These are phyloP conservation scores for Zygosaccharomyces kombuchaensis DNA, from an alignment of 805 yeast species.

Conservation along the genomic window DNA sequence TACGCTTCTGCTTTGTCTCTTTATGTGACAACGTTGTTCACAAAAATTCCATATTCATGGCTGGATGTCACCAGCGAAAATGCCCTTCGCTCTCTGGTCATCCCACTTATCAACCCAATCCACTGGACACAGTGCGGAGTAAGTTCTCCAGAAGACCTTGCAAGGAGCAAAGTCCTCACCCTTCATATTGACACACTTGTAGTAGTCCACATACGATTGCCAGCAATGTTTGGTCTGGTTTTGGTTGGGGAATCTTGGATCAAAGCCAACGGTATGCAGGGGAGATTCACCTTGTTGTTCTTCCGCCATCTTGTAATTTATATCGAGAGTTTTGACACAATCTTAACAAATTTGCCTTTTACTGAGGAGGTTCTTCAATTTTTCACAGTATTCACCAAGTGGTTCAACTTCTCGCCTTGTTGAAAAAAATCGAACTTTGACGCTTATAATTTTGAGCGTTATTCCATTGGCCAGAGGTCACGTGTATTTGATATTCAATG, in stretches of 20 bases:
- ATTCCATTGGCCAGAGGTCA: slow-evolving; percentile 16
- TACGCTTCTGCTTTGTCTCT: neutral
- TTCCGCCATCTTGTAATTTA: slow-evolving; percentile 8
- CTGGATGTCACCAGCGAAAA: slow-evolving; percentile 48
- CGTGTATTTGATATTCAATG: slow-evolving; percentile 7
- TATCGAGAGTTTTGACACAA: neutral
- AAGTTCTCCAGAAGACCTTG: slow-evolving; percentile 88
- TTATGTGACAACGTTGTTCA: neutral
- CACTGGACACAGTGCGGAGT: slow-evolving; percentile 77
- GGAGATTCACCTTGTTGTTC: slow-evolving; percentile 37
- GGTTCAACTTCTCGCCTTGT: neutral
- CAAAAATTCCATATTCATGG: slow-evolving; percentile 25
- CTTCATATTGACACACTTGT: slow-evolving; percentile 92
- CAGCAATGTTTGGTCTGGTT: slow-evolving; percentile 99
- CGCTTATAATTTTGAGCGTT: neutral
- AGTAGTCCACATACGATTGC: slow-evolving; percentile 96
- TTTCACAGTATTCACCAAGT: neutral
- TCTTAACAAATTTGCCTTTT: neutral
- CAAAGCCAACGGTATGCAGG: slow-evolving; percentile 68
- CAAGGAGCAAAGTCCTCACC: slow-evolving; percentile 99
- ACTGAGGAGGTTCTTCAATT: neutral
- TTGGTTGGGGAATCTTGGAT: slow-evolving; percentile 93
- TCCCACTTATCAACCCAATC: slow-evolving; percentile 88
- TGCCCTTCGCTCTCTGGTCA: slow-evolving; percentile 69
- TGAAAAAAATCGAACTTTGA: neutral